Percentiles rank a stretch among this genome's conserved stretches.
Evolutionary conservation across 805 yeast genomes (phyloP).

Genomic region (Starmerella tilneyi): DNA sequence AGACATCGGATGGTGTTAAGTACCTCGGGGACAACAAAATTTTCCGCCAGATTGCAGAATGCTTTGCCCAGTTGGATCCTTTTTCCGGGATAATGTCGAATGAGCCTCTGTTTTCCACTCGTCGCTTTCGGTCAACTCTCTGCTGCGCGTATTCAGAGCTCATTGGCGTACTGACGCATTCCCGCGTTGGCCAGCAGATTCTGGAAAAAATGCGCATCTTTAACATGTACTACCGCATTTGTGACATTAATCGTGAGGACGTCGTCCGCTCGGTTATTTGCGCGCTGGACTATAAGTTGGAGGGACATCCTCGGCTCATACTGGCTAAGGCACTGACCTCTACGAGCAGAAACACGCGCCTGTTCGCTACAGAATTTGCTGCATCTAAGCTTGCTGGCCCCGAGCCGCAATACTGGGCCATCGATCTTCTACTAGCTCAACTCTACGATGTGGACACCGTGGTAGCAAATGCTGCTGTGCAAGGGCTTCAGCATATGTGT

Average conservation of each 20-base stretch:
- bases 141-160: constrained; percentile 69
- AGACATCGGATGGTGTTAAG: constrained; percentile 54
- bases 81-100: constrained; percentile 60
- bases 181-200: constrained; percentile 52
- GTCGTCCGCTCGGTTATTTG: constrained; percentile 38
- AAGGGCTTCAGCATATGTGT: constrained; percentile 44
- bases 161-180: constrained; percentile 59
- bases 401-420: constrained; percentile 35
- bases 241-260: constrained; percentile 28
- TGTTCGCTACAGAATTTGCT: constrained; percentile 49
- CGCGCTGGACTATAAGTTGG: constrained; percentile 48
- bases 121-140: constrained; percentile 51
- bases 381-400: constrained; percentile 10
- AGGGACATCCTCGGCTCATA: constrained; percentile 58
- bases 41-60: constrained; percentile 79
- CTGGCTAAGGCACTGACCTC: constrained; percentile 55
- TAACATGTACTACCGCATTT: constrained; percentile 59
- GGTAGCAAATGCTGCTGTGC: constrained; percentile 49
- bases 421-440: constrained; percentile 51
- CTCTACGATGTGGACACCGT: constrained; percentile 54
- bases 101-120: constrained; percentile 62
- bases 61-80: constrained; percentile 76
- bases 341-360: constrained; percentile 42
- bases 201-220: constrained; percentile 77
- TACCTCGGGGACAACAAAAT: constrained; percentile 58